Percentiles rank a stretch among this genome's conserved stretches.
phyloP scores from a whole-genome alignment of 1,139 yeast species.

The Hemisphaericaspora xylanilytica region DNA sequence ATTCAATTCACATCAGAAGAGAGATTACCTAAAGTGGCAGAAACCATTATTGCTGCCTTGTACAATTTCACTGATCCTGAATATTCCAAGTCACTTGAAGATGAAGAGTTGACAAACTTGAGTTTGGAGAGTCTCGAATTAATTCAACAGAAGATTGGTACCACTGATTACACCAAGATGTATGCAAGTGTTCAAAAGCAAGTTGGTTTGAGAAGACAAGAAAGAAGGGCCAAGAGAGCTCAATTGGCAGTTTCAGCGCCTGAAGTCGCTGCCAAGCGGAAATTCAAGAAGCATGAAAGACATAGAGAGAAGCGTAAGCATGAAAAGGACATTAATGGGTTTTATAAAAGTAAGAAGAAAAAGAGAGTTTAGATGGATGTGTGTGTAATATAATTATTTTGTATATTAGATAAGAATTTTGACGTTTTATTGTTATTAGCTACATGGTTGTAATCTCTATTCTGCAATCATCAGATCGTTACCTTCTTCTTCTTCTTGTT shows the following conservation, averaged over 20 bases:
- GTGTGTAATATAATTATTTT: background rate
- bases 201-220: conserved; percentile 64
- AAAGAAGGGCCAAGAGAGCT: conserved; percentile 74
- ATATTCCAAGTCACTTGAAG: conserved; percentile 39
- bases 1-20: conserved; percentile 48
- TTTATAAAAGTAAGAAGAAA: conserved; percentile 65
- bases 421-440: background rate
- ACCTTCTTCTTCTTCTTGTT: no score
- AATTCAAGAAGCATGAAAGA: conserved; percentile 71
- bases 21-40: conserved; percentile 38
- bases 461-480: conserved; percentile 1
- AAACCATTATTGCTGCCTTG: conserved; percentile 58
- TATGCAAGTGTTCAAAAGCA: conserved; percentile 62
- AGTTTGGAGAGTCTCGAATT: conserved; percentile 69
- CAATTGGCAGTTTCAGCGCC: conserved; percentile 79
- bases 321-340: conserved; percentile 74
- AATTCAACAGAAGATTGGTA: conserved; percentile 69
- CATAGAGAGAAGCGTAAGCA: conserved; percentile 74
- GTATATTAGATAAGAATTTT: background rate
- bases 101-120: conserved; percentile 52
- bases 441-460: background rate
- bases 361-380: conserved; percentile 20
- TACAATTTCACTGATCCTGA: conserved; percentile 52
- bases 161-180: conserved; percentile 63
- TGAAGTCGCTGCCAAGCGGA: conserved; percentile 72